A percentile compares a stretch with the other conserved stretches of the same genome.
phyloP scores from a whole-genome alignment of 78 protist genomes.

The Cavenderia fasciculata region DNA sequence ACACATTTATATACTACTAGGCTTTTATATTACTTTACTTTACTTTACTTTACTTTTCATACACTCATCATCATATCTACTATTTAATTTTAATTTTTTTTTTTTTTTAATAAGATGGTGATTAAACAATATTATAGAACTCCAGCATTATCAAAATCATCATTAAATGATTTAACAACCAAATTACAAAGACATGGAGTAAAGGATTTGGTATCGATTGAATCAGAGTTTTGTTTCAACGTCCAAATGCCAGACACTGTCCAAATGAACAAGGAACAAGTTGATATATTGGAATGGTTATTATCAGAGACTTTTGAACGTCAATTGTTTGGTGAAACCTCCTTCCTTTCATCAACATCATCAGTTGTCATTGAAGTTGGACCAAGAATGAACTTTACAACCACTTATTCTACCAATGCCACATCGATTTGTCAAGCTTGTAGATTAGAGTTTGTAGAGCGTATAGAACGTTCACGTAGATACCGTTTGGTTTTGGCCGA shows the following conservation, averaged over 20 bases:
- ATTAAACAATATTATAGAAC: conserved; percentile 72
- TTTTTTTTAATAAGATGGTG: conserved; percentile 8
- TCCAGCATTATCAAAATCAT: conserved; percentile 71
- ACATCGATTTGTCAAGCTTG: conserved; percentile 82
- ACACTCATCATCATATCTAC: too few relatives aligned
- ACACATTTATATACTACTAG: too few relatives aligned
- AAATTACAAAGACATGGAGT: background rate
- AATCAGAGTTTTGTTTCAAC: conserved; percentile 77
- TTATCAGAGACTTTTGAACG: conserved; percentile 82
- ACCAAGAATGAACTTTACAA: conserved; percentile 88
- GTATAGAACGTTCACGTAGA: conserved; percentile 88
- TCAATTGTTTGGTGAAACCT: conserved; percentile 16
- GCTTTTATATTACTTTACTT: background rate
- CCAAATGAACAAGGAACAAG: background rate
- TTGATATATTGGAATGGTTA: conserved; percentile 47
- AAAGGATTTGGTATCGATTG: conserved; percentile 17
- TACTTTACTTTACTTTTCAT: background rate
- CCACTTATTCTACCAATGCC: conserved; percentile 92
- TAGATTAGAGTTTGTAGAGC: conserved; percentile 54
- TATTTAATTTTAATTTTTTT: background rate
- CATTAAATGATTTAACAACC: background rate
- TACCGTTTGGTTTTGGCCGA: conserved; percentile 50
- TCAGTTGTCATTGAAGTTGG: conserved; percentile 80
- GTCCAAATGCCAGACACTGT: conserved; percentile 13
- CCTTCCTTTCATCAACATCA: background rate